phyloP scores from a whole-genome alignment of 2,329 filamentous ascomycete genomes.

The Periconia sp. region DNA sequence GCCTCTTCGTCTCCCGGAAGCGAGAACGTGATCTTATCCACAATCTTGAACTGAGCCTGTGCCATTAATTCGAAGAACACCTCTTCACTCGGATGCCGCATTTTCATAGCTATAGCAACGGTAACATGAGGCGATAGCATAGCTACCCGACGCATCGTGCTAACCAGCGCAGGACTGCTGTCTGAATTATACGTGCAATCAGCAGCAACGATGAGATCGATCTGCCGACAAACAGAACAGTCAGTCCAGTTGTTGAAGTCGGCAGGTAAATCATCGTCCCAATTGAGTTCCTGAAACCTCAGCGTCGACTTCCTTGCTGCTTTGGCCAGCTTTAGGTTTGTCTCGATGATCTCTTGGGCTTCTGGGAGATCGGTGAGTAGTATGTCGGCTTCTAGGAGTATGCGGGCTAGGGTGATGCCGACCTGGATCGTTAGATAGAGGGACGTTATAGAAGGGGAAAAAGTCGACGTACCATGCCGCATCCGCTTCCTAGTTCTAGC shows the following conservation, averaged over 20 bases:
- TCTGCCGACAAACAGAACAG: slow-evolving; percentile 18
- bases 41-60: slow-evolving; percentile 32
- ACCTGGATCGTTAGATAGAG: slow-evolving; percentile 16
- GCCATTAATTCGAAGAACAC: slow-evolving; percentile 67
- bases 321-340: slow-evolving; percentile 59
- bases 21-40: slow-evolving; percentile 13
- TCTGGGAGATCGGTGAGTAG: slow-evolving; percentile 71
- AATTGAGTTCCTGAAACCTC: slow-evolving; percentile 65
- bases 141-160: slow-evolving; percentile 59
- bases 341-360: slow-evolving; percentile 64
- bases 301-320: slow-evolving; percentile 33
- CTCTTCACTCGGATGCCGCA: slow-evolving; percentile 69
- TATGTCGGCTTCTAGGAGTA: slow-evolving; percentile 59
- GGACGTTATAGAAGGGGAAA: neutral
- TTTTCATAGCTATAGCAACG: slow-evolving; percentile 69
- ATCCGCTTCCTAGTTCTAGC: slow-evolving; percentile 72
- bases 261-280: slow-evolving; percentile 61
- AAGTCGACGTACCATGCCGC: slow-evolving; percentile 62
- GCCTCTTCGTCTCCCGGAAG: slow-evolving; percentile 35
- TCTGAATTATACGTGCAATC: slow-evolving; percentile 78
- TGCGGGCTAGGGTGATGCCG: slow-evolving; percentile 66
- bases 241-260: slow-evolving; percentile 4
- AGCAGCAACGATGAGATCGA: slow-evolving; percentile 68
- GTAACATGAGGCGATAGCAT: slow-evolving; percentile 56
- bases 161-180: slow-evolving; percentile 67